Conservation (phyloP, 331 rosid species). For the Pyracantha coccinea region DNA sequence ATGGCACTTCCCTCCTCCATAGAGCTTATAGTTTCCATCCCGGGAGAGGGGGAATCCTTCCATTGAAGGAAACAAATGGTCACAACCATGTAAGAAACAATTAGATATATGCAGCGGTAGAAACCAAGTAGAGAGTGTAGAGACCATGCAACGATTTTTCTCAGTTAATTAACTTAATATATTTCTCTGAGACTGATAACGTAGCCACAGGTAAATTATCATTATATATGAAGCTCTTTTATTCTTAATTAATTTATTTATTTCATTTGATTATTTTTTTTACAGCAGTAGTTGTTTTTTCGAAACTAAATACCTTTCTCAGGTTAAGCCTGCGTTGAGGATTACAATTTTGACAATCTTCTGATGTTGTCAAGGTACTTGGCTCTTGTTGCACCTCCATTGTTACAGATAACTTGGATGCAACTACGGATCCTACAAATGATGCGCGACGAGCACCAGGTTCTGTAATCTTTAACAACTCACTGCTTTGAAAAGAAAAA, state of each 20-base stretch:
- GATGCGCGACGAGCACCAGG: conserved; percentile 27
- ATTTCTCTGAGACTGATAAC: background rate
- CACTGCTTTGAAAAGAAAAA: conserved; percentile 21
- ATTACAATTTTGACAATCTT: conserved; percentile 9
- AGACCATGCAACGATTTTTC: background rate
- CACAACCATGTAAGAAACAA: background rate
- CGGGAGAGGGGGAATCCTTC: conserved; percentile 24
- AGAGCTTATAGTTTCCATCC: conserved; percentile 1
- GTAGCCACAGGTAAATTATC: background rate
- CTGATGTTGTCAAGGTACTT: conserved; percentile 12
- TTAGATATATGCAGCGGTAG: background rate
- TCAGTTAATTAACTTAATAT: background rate
- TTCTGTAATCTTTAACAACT: conserved; percentile 26
- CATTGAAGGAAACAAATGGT: background rate
- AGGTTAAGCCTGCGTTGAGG: conserved; percentile 14
- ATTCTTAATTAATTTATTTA: background rate
- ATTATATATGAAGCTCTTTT: background rate
- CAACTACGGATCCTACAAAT: conserved; percentile 18
- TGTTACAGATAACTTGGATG: conserved; percentile 20
- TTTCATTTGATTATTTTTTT: background rate
- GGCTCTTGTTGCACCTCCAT: conserved; percentile 22
- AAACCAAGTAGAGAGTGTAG: background rate
- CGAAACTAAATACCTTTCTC: conserved; percentile 20
- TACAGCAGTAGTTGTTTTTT: background rate
- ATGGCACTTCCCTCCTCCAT: conserved; percentile 13